Base-by-base conservation (phyloP, 345 rosid genomes). In the Ceriops zippeliana region DNA sequence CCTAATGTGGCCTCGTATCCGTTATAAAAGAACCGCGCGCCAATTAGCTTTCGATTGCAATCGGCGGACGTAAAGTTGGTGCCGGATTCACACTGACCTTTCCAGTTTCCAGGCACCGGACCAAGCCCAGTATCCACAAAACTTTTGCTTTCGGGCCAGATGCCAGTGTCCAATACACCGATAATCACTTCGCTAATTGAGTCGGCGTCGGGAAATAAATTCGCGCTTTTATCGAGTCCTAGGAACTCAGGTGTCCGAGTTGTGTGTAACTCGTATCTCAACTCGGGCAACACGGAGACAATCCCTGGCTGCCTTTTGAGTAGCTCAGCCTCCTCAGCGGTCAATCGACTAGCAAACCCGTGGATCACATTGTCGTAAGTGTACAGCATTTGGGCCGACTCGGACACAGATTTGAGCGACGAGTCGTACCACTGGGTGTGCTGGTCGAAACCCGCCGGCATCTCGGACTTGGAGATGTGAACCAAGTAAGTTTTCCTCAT, bases 391-490 rank as follows among this genome's bases (percentile, higher is more conserved):
- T 62, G 47, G 58, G 80, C 80, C 1, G 80, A 71, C 1, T 10
- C 47, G 5, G 80, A 71, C 0, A 70, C 80, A 1, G 80, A 71
- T 63, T 71, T 76, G 47, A 76, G 75, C 6, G 69, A 76, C 60
- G 80, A 67, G 34, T 76, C 72, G 51, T 76, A 76, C 80, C 80
- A 76, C 34, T 71, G 63, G 42, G 73, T 32, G 52, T 76, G 79
- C 46, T 79, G 88, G 35, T 85, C 51, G 73, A 83, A 91, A 38
- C 30, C 70, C 24, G 78, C 63, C 0, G 97, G 98, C 95, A 90
- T 89, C 81, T 84, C 68, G 76, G 86, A 83, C 79, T 78, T 83
- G 26, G 87, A 79, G 89, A 87, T 87, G 87, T 93, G 97, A 47
- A 93, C 92, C 53, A 93, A 88, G 89, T 87, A 93, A n/a, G 96